Percentiles rank a stretch among this genome's conserved stretches.
These are phyloP conservation scores for Neurospora sp. DNA, from an alignment of 2,329 filamentous ascomycete genomes.

Conservation along the genomic window DNA sequence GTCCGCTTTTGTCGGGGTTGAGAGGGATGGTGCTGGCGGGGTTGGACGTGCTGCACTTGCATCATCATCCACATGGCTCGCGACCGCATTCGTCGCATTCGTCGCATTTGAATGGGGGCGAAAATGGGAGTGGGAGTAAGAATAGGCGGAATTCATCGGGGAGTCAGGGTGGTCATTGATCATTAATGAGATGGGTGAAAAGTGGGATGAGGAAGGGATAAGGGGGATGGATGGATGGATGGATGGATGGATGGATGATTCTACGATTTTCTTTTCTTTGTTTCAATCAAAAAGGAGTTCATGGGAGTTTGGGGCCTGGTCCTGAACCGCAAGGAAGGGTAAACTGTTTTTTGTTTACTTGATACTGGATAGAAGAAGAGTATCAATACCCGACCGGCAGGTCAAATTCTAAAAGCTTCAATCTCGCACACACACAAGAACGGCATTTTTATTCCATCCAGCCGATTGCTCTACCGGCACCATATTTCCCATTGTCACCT, in stretches of 20 bases:
- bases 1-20: constrained; percentile 5
- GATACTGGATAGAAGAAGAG: neutral
- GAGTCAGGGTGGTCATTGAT: neutral
- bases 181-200: neutral
- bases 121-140: neutral
- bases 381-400: neutral
- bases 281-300: neutral
- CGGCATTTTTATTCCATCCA: neutral
- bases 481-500: neutral
- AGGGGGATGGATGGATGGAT: neutral
- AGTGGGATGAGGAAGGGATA: neutral
- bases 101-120: neutral
- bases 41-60: neutral
- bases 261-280: neutral
- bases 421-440: neutral
- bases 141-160: neutral
- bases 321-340: neutral
- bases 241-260: neutral
- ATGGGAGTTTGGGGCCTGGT: neutral
- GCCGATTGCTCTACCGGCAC: neutral
- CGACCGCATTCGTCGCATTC: neutral
- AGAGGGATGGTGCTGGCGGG: neutral
- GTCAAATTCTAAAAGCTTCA: neutral
- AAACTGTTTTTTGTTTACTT: neutral
- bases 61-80: neutral